Percentiles rank a stretch among this genome's conserved stretches.
These are phyloP conservation scores for Ricinus communis DNA, from an alignment of 345 rosid genomes.

Conservation along the genomic window DNA sequence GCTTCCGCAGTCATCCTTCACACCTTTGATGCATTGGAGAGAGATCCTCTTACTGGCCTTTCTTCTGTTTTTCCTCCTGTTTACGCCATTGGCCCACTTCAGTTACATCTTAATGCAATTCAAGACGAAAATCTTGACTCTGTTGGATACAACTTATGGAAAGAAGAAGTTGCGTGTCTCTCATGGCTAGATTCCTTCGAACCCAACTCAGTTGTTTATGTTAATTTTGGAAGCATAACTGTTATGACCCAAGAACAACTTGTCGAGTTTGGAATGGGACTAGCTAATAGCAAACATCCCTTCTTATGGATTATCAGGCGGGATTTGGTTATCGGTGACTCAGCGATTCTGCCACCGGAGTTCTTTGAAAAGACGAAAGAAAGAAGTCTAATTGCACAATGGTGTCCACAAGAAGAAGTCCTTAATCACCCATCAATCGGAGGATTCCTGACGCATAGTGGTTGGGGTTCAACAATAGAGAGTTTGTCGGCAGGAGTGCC, in stretches of 20 bases:
- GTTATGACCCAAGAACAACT: neutral
- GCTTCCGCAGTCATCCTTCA: conserved; percentile 2
- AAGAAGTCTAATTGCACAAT: conserved; percentile 7
- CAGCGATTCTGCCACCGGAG: conserved; percentile 12
- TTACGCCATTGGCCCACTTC: neutral
- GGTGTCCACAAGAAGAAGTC: conserved; percentile 21
- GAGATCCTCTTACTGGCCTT: neutral
- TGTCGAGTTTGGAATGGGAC: conserved; percentile 12
- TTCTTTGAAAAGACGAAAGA: conserved; percentile 5
- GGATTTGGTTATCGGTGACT: conserved; percentile 14
- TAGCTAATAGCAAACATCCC: conserved; percentile 9
- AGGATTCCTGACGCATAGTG: conserved; percentile 9
- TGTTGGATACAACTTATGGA: conserved; percentile 9
- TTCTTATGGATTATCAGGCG: conserved; percentile 19
- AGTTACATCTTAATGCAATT: neutral
- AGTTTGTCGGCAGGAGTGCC: conserved; percentile 9
- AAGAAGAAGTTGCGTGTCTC: neutral
- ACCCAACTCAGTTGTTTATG: conserved; percentile 10
- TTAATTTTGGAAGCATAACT: neutral
- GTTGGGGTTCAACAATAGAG: conserved; percentile 10
- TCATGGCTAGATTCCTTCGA: conserved; percentile 9
- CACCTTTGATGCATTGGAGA: conserved; percentile 2
- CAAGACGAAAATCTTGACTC: neutral
- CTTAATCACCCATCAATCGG: neutral
- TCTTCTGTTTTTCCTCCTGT: neutral